Conservation (phyloP, 805 yeast species). For the Dipodascus albidus region DNA sequence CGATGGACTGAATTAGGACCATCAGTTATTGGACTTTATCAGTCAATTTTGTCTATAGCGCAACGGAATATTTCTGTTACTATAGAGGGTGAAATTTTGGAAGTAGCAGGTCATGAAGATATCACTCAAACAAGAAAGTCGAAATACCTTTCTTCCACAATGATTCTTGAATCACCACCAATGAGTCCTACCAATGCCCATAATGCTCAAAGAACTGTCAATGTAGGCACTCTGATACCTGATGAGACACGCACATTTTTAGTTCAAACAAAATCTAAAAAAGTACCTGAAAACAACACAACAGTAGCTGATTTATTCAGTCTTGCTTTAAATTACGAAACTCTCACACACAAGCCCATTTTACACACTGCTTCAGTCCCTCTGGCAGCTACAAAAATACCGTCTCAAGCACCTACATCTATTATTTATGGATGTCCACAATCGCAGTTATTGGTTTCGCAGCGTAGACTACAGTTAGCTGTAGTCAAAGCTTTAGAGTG, state of each 20-base stretch:
- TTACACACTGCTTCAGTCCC: background rate
- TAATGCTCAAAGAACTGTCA: background rate
- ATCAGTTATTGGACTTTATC: background rate
- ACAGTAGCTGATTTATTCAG: background rate
- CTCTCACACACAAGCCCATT: background rate
- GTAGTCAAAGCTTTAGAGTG: conserved; percentile 8
- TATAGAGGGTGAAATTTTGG: conserved; percentile 7
- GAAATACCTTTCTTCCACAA: background rate
- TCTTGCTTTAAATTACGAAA: background rate
- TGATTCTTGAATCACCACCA: conserved; percentile 2
- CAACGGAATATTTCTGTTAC: conserved; percentile 10
- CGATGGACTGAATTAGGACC: background rate
- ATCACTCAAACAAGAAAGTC: background rate
- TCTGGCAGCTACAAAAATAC: background rate
- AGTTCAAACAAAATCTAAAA: conserved; percentile 4
- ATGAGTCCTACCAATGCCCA: background rate
- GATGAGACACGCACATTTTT: conserved; percentile 9
- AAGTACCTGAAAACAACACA: background rate
- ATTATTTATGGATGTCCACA: background rate
- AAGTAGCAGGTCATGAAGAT: conserved; percentile 7
- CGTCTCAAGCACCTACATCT: background rate
- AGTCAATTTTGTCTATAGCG: conserved; percentile 6
- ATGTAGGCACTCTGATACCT: conserved; percentile 7
- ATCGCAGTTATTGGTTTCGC: conserved; percentile 2
- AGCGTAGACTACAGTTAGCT: conserved; percentile 10